These are phyloP conservation scores for Dioszegia aurantiaca DNA, from an alignment of 768 basidiomycete species.

Conservation along the genomic window DNA sequence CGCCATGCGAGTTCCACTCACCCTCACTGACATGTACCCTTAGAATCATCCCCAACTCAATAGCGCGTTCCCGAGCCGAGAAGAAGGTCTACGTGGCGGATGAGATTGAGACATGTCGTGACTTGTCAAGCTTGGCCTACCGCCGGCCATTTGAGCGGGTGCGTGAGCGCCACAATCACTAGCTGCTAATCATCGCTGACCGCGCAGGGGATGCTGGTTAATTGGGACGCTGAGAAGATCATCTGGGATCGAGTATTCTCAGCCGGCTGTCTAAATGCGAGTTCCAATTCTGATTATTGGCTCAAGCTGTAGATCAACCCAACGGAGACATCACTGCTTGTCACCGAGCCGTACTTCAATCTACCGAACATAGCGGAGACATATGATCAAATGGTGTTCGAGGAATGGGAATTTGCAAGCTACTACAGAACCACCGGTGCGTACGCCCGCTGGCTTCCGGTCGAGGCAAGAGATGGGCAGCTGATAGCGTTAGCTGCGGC, in stretches of 20 bases:
- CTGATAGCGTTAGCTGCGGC: slow-evolving; percentile 63
- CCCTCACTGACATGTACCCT: not conserved
- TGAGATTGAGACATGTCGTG: slow-evolving; percentile 70
- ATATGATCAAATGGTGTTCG: slow-evolving; percentile 93
- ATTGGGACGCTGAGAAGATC: slow-evolving; percentile 93
- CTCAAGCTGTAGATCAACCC: slow-evolving; percentile 64
- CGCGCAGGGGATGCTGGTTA: slow-evolving; percentile 77
- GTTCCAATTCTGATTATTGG: not conserved
- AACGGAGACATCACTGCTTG: slow-evolving; percentile 67
- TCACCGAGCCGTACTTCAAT: slow-evolving; percentile 95
- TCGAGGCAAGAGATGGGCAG: not conserved
- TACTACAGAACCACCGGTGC: slow-evolving; percentile 78
- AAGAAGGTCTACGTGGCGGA: slow-evolving; percentile 79
- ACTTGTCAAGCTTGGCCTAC: slow-evolving; percentile 77
- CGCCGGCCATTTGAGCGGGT: slow-evolving; percentile 87
- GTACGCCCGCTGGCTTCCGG: slow-evolving; percentile 44
- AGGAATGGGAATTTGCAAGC: slow-evolving; percentile 88
- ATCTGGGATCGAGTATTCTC: slow-evolving; percentile 91
- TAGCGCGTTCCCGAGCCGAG: slow-evolving; percentile 80
- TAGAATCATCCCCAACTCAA: slow-evolving; percentile 75
- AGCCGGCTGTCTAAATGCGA: slow-evolving; percentile 65
- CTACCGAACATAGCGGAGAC: slow-evolving; percentile 84
- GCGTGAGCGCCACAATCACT: slow-evolving; percentile 13
- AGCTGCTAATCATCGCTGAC: slow-evolving; percentile 8
- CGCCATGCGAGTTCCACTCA: not conserved